A percentile compares a stretch with the other conserved stretches of the same genome.
These are phyloP conservation scores for Gossypium stocksii DNA, from an alignment of 345 rosid genomes.

Conservation along the genomic window DNA sequence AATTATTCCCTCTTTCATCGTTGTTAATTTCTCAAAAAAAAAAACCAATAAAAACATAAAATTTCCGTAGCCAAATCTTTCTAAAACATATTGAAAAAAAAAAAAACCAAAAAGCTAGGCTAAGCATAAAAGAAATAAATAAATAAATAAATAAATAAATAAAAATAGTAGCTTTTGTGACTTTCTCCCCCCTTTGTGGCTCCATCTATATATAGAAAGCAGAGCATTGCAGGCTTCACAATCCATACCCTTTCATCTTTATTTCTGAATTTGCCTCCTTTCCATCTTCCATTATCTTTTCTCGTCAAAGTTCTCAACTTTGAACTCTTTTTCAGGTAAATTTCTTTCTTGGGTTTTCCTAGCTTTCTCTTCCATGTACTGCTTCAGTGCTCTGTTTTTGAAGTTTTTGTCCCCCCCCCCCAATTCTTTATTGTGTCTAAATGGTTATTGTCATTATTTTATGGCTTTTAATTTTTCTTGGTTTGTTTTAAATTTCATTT, in stretches of 20 bases:
- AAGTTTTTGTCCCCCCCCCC: not conserved
- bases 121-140: not conserved
- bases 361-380: not conserved
- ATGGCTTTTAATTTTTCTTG: not conserved
- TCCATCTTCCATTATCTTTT: not conserved
- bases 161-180: not conserved
- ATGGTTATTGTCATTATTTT: not conserved
- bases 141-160: not conserved
- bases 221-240: not conserved
- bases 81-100: not conserved
- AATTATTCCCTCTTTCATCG: not conserved
- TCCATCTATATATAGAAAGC: slow-evolving; percentile 10
- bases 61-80: not conserved
- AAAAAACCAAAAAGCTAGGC: not conserved
- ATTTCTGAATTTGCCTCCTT: not conserved
- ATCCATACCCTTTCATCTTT: not conserved
- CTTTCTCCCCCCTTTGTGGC: not conserved
- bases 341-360: not conserved
- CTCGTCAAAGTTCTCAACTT: not conserved
- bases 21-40: not conserved
- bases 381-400: slow-evolving; percentile 3
- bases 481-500: not conserved
- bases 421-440: not conserved
- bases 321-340: not conserved
- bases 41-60: not conserved